phyloP scores from a whole-genome alignment of 2,329 filamentous ascomycete genomes.

The Ophiostoma himal-ulmi region DNA sequence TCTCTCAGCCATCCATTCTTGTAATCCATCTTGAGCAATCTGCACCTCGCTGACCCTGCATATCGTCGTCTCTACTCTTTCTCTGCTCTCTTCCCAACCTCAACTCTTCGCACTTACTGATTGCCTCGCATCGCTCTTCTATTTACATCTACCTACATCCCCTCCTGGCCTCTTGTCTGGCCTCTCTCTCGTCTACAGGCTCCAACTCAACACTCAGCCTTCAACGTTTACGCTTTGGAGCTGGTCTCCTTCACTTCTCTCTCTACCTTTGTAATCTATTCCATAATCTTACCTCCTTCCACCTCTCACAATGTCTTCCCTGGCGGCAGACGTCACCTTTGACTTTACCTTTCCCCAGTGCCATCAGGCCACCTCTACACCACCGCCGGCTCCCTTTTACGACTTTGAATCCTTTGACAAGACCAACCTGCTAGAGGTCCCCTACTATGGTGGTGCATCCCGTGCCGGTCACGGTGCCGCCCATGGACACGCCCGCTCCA shows the following conservation, averaged over 20 bases:
- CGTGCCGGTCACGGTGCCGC: not conserved
- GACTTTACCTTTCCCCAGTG: conserved; percentile 55
- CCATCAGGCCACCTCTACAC: conserved; percentile 47
- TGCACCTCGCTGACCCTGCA: conserved; percentile 8
- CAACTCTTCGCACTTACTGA: not conserved
- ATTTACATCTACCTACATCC: conserved; percentile 8
- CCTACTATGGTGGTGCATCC: conserved; percentile 38
- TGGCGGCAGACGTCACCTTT: conserved; percentile 57
- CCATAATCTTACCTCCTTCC: conserved; percentile 26
- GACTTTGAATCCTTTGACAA: conserved; percentile 46
- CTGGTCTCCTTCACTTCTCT: conserved; percentile 1
- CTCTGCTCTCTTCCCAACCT: not conserved
- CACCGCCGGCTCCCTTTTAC: conserved; percentile 39
- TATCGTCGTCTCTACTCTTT: not conserved
- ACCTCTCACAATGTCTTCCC: conserved; percentile 38
- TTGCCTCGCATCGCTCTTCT: not conserved
- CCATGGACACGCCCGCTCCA: conserved; percentile 53
- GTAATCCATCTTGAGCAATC: not conserved
- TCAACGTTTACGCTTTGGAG: not conserved
- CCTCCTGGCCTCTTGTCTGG: conserved; percentile 6
- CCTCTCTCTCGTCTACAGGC: not conserved
- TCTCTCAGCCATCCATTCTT: conserved; percentile 1
- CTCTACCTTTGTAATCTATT: conserved; percentile 3
- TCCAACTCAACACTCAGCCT: not conserved
- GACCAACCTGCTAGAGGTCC: conserved; percentile 45